Conservation (phyloP, 495 filamentous ascomycete genomes). For the Elasticomyces elasticus region DNA sequence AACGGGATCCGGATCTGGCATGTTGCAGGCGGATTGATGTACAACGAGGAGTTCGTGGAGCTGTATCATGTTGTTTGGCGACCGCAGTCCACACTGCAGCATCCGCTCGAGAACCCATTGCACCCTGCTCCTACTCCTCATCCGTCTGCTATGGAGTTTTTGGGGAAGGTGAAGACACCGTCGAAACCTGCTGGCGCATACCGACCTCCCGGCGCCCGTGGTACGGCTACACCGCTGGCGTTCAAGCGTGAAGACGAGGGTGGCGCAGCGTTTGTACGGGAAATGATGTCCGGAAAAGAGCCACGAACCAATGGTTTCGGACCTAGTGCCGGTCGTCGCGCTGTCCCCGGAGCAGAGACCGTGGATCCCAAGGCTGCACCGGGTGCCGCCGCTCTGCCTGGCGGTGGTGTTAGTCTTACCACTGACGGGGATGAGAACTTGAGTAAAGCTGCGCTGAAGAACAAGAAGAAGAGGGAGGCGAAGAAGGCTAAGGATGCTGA, state of each 20-base stretch:
- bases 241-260: conserved; percentile 98
- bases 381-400: conserved; percentile 59
- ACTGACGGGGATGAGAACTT: conserved; percentile 53
- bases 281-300: conserved; percentile 54
- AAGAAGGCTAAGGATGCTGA: conserved; percentile 81
- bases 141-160: conserved; percentile 69
- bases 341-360: conserved; percentile 74
- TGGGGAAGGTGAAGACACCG: conserved; percentile 78
- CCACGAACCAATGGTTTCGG: conserved; percentile 65
- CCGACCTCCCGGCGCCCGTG: conserved; percentile 90
- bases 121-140: conserved; percentile 72
- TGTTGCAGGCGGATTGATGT: conserved; percentile 80
- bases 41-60: conserved; percentile 87
- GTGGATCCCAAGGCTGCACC: conserved; percentile 50
- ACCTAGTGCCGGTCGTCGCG: conserved; percentile 35
- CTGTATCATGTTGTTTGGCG: conserved; percentile 90
- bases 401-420: conserved; percentile 55
- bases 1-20: conserved; percentile 96
- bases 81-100: conserved; percentile 51
- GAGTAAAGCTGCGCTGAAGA: conserved; percentile 84
- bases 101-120: conserved; percentile 63
- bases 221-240: conserved; percentile 74
- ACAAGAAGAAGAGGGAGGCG: conserved; percentile 97
- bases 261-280: conserved; percentile 76
- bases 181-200: conserved; percentile 94